A percentile compares a stretch with the other conserved stretches of the same genome.
Evolutionary conservation across 1,139 yeast genomes (phyloP).

Genomic region (Saccharomycopsis hybrid): DNA sequence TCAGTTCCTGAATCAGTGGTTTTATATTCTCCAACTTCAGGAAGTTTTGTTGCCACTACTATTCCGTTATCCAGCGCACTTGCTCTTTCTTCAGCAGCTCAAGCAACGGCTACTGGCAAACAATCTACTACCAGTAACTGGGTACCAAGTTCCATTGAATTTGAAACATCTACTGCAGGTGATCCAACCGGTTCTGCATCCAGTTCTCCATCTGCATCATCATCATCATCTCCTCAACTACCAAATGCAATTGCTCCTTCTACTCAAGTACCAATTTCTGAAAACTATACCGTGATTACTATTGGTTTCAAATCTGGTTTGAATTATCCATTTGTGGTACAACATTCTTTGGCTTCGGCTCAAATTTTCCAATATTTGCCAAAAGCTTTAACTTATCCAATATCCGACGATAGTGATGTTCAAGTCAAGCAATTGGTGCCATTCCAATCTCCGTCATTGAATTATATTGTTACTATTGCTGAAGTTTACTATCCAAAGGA

Average conservation of each 20-base stretch:
- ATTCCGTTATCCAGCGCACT: slow-evolving; percentile 22
- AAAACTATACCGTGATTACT: slow-evolving; percentile 48
- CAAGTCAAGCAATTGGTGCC: slow-evolving; percentile 61
- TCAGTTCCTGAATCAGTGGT: slow-evolving; percentile 7
- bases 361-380: slow-evolving; percentile 73
- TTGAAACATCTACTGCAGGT: slow-evolving; percentile 1
- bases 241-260: slow-evolving; percentile 65
- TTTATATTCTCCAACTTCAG: slow-evolving; percentile 10
- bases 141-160: slow-evolving; percentile 17
- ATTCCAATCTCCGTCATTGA: slow-evolving; percentile 40
- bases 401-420: slow-evolving; percentile 35
- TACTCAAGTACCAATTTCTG: slow-evolving; percentile 25
- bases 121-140: slow-evolving; percentile 5
- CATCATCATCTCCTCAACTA: slow-evolving; percentile 43
- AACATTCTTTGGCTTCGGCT: slow-evolving; percentile 61
- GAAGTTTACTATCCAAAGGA: slow-evolving; percentile 64
- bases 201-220: slow-evolving; percentile 28
- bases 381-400: slow-evolving; percentile 46
- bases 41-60: slow-evolving; percentile 14
- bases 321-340: slow-evolving; percentile 68
- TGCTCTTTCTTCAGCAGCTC: background rate
- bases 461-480: slow-evolving; percentile 67
- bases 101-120: background rate
- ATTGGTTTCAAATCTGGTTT: slow-evolving; percentile 65
- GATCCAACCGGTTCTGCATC: slow-evolving; percentile 31